These are phyloP conservation scores for Aspergillus clavatus DNA, from an alignment of 2,329 filamentous ascomycete species.

Conservation along the genomic window DNA sequence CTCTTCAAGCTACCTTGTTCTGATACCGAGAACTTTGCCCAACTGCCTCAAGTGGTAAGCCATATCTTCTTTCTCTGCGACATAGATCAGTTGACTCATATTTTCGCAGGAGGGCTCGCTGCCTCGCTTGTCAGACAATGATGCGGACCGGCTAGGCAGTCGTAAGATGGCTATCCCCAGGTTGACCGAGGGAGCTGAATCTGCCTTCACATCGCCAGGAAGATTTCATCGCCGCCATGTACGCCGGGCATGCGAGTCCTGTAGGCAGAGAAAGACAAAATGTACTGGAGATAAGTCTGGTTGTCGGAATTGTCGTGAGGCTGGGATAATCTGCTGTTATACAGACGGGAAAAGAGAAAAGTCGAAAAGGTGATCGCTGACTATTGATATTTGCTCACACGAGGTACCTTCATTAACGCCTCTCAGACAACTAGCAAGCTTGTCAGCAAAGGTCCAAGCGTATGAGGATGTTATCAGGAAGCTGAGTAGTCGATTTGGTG, in stretches of 20 bases:
- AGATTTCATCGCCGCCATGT: slow-evolving; percentile 36
- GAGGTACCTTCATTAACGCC: neutral
- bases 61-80: neutral
- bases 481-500: slow-evolving; percentile 32
- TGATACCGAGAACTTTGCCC: slow-evolving; percentile 28
- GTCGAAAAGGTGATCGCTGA: slow-evolving; percentile 36
- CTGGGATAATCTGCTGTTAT: slow-evolving; percentile 42
- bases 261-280: slow-evolving; percentile 43
- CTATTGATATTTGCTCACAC: neutral
- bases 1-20: slow-evolving; percentile 29
- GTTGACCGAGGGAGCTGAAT: slow-evolving; percentile 30
- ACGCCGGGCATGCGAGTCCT: slow-evolving; percentile 43
- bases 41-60: slow-evolving; percentile 27
- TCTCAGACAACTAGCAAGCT: slow-evolving; percentile 36
- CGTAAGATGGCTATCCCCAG: slow-evolving; percentile 37
- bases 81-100: neutral
- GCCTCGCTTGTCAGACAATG: slow-evolving; percentile 19
- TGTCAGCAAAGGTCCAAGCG: slow-evolving; percentile 39
- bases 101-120: slow-evolving; percentile 21
- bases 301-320: slow-evolving; percentile 42
- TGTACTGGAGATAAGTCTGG: slow-evolving; percentile 43
- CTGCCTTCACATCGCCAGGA: slow-evolving; percentile 29
- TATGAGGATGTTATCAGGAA: slow-evolving; percentile 38
- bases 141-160: slow-evolving; percentile 17
- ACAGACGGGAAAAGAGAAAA: slow-evolving; percentile 45